A percentile compares a stretch with the other conserved stretches of the same genome.
Conservation (phyloP, 345 rosid species). For the Syzygium aqueum region DNA sequence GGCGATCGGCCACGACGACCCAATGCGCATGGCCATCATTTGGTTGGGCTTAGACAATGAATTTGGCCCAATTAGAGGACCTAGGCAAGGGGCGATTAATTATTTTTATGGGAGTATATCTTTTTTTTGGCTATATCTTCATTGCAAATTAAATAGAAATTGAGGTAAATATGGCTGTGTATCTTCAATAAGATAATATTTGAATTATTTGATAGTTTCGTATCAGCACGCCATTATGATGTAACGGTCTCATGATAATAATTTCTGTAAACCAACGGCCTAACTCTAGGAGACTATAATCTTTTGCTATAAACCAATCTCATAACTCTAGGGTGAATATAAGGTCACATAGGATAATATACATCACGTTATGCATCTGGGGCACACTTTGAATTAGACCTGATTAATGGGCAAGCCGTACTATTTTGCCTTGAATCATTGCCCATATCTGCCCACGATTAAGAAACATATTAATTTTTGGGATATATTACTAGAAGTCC, state of each 20-base stretch:
- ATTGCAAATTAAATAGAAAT: neutral
- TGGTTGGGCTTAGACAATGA: neutral
- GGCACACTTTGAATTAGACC: neutral
- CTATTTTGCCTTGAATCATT: neutral
- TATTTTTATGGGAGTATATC: neutral
- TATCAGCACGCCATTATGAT: neutral
- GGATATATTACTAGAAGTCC: too few relatives aligned
- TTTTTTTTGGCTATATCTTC: neutral
- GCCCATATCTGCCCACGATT: neutral
- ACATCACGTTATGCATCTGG: neutral
- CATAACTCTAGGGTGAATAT: neutral
- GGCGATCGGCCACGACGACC: neutral
- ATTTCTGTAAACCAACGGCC: neutral
- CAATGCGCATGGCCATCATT: neutral
- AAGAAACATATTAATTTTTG: neutral
- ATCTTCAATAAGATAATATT: neutral
- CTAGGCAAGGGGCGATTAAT: neutral
- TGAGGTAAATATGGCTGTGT: neutral
- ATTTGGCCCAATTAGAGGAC: neutral
- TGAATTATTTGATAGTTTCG: neutral
- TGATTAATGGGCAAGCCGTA: neutral
- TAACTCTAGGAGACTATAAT: neutral
- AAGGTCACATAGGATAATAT: neutral
- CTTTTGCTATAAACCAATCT: neutral
- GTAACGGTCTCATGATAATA: neutral